A percentile compares a stretch with the other conserved stretches of the same genome.
These are phyloP conservation scores for Lasiosphaeria miniovina DNA, from an alignment of 495 filamentous ascomycete genomes.

Conservation along the genomic window DNA sequence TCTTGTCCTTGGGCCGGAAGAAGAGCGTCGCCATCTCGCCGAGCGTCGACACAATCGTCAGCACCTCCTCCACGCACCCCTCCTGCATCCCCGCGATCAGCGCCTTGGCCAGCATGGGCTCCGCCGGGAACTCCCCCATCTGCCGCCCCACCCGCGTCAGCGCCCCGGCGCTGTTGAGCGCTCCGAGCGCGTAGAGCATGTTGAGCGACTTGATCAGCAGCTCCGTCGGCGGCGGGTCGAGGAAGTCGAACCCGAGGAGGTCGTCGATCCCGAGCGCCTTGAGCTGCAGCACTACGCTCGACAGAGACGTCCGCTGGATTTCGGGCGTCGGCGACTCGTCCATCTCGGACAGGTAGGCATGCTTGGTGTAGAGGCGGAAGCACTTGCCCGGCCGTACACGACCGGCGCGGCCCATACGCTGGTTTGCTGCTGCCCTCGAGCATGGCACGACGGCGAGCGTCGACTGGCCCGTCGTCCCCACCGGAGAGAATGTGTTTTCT, in stretches of 20 bases:
- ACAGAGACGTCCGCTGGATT: slow-evolving; percentile 89
- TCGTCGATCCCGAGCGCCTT: slow-evolving; percentile 94
- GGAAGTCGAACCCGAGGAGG: slow-evolving; percentile 92
- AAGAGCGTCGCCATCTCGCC: slow-evolving; percentile 85
- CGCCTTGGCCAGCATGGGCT: slow-evolving; percentile 88
- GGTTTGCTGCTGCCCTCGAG: slow-evolving; percentile 91
- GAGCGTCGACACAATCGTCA: slow-evolving; percentile 94
- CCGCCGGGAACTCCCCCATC: slow-evolving; percentile 95
- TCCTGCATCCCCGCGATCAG: slow-evolving; percentile 87
- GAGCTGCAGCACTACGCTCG: slow-evolving; percentile 75
- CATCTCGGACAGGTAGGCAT: slow-evolving; percentile 90
- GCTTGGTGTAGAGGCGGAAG: slow-evolving; percentile 93
- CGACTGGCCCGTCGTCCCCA: slow-evolving; percentile 78
- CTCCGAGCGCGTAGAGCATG: slow-evolving; percentile 87
- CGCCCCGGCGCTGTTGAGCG: slow-evolving; percentile 84
- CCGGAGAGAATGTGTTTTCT: slow-evolving; percentile 89
- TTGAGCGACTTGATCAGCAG: slow-evolving; percentile 88
- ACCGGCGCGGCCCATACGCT: slow-evolving; percentile 87
- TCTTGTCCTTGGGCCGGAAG: slow-evolving; percentile 96
- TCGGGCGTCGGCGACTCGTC: slow-evolving; percentile 92
- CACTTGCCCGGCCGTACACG: slow-evolving; percentile 92
- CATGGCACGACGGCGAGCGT: slow-evolving; percentile 86
- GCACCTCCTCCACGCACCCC: slow-evolving; percentile 89
- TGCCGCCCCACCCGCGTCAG: slow-evolving; percentile 90
- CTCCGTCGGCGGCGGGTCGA: slow-evolving; percentile 90